Base-by-base conservation (phyloP, 805 yeast species). In the Spathaspora boniae region DNA sequence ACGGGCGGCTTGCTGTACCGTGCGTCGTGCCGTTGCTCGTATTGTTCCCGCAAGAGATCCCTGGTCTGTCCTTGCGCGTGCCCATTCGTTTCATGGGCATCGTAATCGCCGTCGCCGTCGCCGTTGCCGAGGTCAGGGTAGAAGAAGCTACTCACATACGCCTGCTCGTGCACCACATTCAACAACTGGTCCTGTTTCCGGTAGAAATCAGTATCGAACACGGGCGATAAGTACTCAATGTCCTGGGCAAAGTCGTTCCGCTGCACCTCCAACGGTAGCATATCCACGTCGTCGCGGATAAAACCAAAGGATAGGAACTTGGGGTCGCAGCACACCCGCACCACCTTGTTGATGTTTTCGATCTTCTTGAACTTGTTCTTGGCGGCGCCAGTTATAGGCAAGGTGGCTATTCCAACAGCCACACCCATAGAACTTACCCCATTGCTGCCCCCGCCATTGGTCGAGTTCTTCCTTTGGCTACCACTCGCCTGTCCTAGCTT, bases 231-330 rank as follows among this genome's bases (percentile, higher is more conserved):
- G 27, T 62, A 61, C 6, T 69, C 69, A 46, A 84, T 64, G 47
- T 84, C 88, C 22, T 58, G 55, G 9, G 65, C 46, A 25, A 82
- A 62, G 11, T 65, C 59, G 42, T 76, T 72, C 33, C 62, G 60
- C 8, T 61, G 60, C 11, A 81, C 54, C 25, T 70, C 54, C n/a
- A 80, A 62, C 0, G 86, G 85, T 1, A 83, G 53, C n/a, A 60
- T 48, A 43, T 74, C 80, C 8, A 72, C 56, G 33, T 83, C 88
- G 43, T 80, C 81, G 43, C 82, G 71, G 11, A 85, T 58, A 30
- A 84, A 77, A 0, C 79, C 80, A 59, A 84, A 84, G 0, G 85
- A 80, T 0, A 75, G 60, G 50, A 83, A 85, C 9, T 64, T 53
- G 0, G 80, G 70, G 50, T 83, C 87, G 47, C 91, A 80, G 1